phyloP scores from a whole-genome alignment of 495 filamentous ascomycete genomes.

The Daldinia caldariorum region DNA sequence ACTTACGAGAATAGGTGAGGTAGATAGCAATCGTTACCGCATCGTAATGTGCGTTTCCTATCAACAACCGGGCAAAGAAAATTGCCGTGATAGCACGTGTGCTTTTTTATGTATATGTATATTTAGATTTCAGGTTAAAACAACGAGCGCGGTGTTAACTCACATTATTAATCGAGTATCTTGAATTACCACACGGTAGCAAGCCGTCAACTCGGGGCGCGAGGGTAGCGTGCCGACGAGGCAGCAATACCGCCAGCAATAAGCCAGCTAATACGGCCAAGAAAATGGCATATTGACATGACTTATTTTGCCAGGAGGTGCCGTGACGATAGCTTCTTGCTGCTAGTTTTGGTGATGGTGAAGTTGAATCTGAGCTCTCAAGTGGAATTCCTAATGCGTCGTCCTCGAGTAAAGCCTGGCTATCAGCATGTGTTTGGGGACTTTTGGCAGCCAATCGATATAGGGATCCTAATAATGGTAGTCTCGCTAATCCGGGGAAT shows the following conservation, averaged over 20 bases:
- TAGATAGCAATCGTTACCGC: conserved; percentile 54
- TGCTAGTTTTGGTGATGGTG: conserved; percentile 9
- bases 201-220: conserved; percentile 19
- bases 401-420: conserved; percentile 41
- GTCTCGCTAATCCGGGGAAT: conserved; percentile 3
- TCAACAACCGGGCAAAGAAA: conserved; percentile 56
- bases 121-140: no score
- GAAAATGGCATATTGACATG: conserved; percentile 28
- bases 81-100: conserved; percentile 55
- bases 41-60: conserved; percentile 50
- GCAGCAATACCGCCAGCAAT: conserved; percentile 31
- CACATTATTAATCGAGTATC: conserved; percentile 51
- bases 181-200: conserved; percentile 51
- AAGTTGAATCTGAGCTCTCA: conserved; percentile 24
- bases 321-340: conserved; percentile 1
- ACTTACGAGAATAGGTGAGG: conserved; percentile 50
- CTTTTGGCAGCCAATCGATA: conserved; percentile 3
- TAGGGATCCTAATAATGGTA: conserved; percentile 31
- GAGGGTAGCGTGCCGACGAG: neutral
- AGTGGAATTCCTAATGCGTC: conserved; percentile 42
- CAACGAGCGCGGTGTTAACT: conserved; percentile 5
- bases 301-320: conserved; percentile 15
- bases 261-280: conserved; percentile 29
- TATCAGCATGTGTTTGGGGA: conserved; percentile 29
- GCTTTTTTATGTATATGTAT: conserved; percentile 43